These are phyloP conservation scores for Dictyostelium firmibasis DNA, from an alignment of 78 protist genomes.

Conservation along the genomic window DNA sequence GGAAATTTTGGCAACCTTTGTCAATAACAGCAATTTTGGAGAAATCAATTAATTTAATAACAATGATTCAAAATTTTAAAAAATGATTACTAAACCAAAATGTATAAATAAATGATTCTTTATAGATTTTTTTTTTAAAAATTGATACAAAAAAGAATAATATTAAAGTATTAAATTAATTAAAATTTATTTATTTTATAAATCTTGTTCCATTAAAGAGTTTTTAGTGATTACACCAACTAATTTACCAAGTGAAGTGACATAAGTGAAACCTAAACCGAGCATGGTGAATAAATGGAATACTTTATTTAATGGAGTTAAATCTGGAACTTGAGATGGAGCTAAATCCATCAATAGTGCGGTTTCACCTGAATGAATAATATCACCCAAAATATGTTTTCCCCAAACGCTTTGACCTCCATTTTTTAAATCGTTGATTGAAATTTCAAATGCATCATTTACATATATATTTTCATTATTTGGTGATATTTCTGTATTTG, in stretches of 20 bases:
- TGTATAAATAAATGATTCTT: too few relatives aligned
- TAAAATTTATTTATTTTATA: conserved; percentile 5
- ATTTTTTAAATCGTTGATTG: not conserved
- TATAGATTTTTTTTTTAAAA: too few relatives aligned
- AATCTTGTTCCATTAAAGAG: conserved; percentile 50
- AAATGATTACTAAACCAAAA: too few relatives aligned
- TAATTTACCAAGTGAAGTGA: conserved; percentile 59
- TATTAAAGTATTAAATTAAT: too few relatives aligned
- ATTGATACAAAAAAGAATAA: not conserved
- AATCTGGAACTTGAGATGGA: conserved; percentile 69
- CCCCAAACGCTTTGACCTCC: conserved; percentile 37
- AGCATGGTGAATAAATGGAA: conserved; percentile 76
- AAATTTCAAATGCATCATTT: not conserved
- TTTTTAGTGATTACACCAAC: conserved; percentile 78
- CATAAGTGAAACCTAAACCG: conserved; percentile 70
- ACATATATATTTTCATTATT: not conserved
- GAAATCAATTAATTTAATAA: too few relatives aligned
- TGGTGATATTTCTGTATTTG: not conserved
- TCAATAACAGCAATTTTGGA: too few relatives aligned
- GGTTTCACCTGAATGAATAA: conserved; percentile 51
- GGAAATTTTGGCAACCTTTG: too few relatives aligned
- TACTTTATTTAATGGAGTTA: conserved; percentile 71
- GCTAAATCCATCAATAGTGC: conserved; percentile 77
- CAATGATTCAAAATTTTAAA: too few relatives aligned
- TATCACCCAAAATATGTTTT: conserved; percentile 54